phyloP scores from a whole-genome alignment of 805 yeast species.

The Pichia insulana region DNA sequence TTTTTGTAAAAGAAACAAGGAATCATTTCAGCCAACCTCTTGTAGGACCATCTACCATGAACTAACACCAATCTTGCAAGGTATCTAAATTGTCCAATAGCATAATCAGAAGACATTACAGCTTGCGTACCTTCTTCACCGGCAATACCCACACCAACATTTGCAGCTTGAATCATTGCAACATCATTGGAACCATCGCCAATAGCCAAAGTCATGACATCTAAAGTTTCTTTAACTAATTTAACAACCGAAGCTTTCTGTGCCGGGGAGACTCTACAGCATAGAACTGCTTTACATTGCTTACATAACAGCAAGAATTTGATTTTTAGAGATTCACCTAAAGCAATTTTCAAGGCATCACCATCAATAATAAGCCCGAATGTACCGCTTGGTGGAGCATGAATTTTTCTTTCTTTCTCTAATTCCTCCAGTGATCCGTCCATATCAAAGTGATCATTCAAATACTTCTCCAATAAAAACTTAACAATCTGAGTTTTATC shows the following conservation, averaged over 20 bases:
- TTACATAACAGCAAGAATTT: slow-evolving; percentile 67
- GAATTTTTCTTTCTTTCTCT: slow-evolving; percentile 45
- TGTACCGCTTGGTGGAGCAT: slow-evolving; percentile 58
- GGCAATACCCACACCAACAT: slow-evolving; percentile 83
- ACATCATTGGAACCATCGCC: slow-evolving; percentile 90
- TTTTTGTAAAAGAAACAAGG: slow-evolving; percentile 77
- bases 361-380: slow-evolving; percentile 74
- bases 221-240: slow-evolving; percentile 62
- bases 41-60: slow-evolving; percentile 85
- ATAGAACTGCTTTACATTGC: slow-evolving; percentile 71
- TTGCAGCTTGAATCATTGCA: slow-evolving; percentile 85
- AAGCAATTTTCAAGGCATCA: slow-evolving; percentile 56
- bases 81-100: slow-evolving; percentile 74
- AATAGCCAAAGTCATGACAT: slow-evolving; percentile 79
- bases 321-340: slow-evolving; percentile 32
- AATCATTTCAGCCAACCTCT: slow-evolving; percentile 74
- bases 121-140: slow-evolving; percentile 92
- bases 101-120: slow-evolving; percentile 82
- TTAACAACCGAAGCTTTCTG: slow-evolving; percentile 81
- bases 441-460: slow-evolving; percentile 48
- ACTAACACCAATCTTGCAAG: slow-evolving; percentile 57
- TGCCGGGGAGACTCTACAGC: slow-evolving; percentile 85
- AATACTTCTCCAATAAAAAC: slow-evolving; percentile 41
- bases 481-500: slow-evolving; percentile 32
- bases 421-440: slow-evolving; percentile 52